These are phyloP conservation scores for Chenopodium album DNA, from an alignment of 148 eudicot species.

Conservation along the genomic window DNA sequence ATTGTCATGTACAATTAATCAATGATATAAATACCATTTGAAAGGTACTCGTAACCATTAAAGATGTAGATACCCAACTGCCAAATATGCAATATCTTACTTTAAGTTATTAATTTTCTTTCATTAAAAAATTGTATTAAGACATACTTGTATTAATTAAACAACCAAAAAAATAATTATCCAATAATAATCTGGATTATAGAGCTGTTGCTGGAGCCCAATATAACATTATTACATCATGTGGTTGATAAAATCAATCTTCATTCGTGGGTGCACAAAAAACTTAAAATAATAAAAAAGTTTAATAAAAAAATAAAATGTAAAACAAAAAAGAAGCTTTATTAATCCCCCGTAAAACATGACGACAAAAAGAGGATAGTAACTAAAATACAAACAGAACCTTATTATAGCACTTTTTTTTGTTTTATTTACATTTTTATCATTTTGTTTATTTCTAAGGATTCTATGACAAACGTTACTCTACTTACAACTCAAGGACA, in stretches of 20 bases:
- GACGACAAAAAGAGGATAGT: constrained; percentile 25
- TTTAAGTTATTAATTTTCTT: too few species aligned
- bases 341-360: constrained; percentile 15
- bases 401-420: not conserved
- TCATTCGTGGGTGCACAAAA: not conserved
- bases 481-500: constrained; percentile 56
- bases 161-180: not conserved
- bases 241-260: not conserved
- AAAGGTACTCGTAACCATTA: too few species aligned
- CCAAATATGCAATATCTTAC: too few species aligned
- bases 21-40: too few species aligned
- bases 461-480: constrained; percentile 81
- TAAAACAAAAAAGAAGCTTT: not conserved
- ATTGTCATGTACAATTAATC: too few species aligned
- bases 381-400: constrained; percentile 22
- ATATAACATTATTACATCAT: not conserved
- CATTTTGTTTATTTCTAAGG: constrained; percentile 24
- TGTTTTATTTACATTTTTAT: not conserved
- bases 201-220: not conserved
- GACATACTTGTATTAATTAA: too few species aligned
- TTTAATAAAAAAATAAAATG: too few species aligned
- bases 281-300: too few species aligned
- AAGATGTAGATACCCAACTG: too few species aligned
- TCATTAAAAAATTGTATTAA: too few species aligned
- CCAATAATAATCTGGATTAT: not conserved